Evolutionary conservation across 495 filamentous ascomycete species (phyloP).

Genomic region (Daldinia concentrica): DNA sequence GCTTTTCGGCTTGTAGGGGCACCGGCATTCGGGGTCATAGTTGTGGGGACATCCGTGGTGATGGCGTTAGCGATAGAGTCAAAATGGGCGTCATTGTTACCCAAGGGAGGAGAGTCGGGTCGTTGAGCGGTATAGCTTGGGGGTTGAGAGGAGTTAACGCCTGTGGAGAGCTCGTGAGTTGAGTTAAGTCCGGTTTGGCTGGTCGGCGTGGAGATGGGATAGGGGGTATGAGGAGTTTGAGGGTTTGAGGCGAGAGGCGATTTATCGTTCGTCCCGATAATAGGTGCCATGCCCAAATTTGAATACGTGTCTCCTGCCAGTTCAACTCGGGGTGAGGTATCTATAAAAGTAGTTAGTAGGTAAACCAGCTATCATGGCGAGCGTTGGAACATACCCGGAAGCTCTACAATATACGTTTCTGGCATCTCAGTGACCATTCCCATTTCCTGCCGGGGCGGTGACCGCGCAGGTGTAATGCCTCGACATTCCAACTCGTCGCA

Average conservation of each 20-base stretch:
- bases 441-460: conserved; percentile 23
- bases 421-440: conserved; percentile 49
- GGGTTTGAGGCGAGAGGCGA: conserved; percentile 39
- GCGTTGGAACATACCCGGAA: conserved; percentile 51
- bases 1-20: conserved; percentile 24
- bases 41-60: conserved; percentile 22
- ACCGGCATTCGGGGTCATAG: not conserved
- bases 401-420: conserved; percentile 53
- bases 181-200: conserved; percentile 21
- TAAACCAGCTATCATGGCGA: not conserved
- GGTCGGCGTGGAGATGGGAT: conserved; percentile 18
- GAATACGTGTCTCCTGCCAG: conserved; percentile 32
- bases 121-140: conserved; percentile 14
- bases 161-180: conserved; percentile 30
- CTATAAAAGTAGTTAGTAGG: conserved; percentile 34
- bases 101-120: conserved; percentile 48
- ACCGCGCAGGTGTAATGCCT: conserved; percentile 29
- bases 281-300: conserved; percentile 3
- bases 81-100: conserved; percentile 25
- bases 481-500: conserved; percentile 45
- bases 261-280: conserved; percentile 42
- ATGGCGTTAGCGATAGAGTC: conserved; percentile 34
- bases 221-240: conserved; percentile 16
- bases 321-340: conserved; percentile 48
- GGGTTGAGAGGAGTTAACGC: not conserved